These are phyloP conservation scores for Cercospora berteroae DNA, from an alignment of 2,329 filamentous ascomycete species.

Conservation along the genomic window DNA sequence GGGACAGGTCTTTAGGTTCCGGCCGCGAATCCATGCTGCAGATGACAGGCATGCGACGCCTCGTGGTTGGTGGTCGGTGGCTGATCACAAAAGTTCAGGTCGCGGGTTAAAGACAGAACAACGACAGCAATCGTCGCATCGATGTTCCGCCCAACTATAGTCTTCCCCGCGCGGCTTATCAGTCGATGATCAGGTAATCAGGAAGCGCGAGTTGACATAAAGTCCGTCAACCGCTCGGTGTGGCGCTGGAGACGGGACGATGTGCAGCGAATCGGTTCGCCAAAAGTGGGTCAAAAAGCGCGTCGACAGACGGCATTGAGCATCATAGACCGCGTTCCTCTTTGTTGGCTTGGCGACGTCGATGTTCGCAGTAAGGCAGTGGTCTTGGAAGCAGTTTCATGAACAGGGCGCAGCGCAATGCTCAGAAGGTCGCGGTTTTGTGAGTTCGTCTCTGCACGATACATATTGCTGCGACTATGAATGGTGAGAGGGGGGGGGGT, in stretches of 20 bases:
- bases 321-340: slow-evolving; percentile 1
- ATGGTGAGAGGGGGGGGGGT: not conserved
- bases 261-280: not conserved
- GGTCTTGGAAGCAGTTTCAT: not conserved
- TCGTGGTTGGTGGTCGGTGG: not conserved
- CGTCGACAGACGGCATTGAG: not conserved
- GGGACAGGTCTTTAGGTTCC: slow-evolving; percentile 70
- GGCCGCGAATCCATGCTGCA: slow-evolving; percentile 31
- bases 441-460: not conserved
- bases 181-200: slow-evolving; percentile 4
- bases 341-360: not conserved
- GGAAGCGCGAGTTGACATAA: not conserved
- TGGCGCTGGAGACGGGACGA: not conserved
- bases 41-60: not conserved
- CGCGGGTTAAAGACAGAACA: not conserved
- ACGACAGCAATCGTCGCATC: not conserved
- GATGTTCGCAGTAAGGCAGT: not conserved
- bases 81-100: not conserved
- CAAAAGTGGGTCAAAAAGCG: not conserved
- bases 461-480: not conserved
- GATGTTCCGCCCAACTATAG: too few relatives aligned
- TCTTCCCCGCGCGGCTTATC: not conserved
- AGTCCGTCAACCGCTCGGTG: not conserved
- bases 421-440: not conserved
- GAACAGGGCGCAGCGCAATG: not conserved